Evolutionary conservation across 1,139 yeast genomes (phyloP), one percentile per base, ranked within the genome.

Genomic region (Scheffersomyces titani): DNA sequence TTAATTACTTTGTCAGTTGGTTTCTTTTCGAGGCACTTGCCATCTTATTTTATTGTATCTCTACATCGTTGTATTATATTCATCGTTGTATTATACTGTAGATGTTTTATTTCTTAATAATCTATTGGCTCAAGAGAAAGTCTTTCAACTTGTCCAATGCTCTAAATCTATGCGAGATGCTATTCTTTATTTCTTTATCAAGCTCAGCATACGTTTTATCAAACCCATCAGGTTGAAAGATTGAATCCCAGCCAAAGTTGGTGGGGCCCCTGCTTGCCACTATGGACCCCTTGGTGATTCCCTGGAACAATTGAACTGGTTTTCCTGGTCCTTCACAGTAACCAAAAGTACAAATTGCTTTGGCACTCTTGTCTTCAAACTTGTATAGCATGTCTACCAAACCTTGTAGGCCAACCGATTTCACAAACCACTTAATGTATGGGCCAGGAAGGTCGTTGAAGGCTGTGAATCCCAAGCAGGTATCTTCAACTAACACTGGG

Each of bases 401-500:
- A 3, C 93, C 94, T 20, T 81, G 83, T 54, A 89, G 80, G 0
- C 97, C 97, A 61, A 92, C 71, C 18, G 85, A 75, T 59, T 86
- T 76, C 52, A 90, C 83, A 74, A 93, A 93, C 98, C 98, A 93
- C 73, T 93, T 93, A 71, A 86, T 84, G 64, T 84, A 80, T 1
- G 99, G 98, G 7, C 99, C 99, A 1, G 99, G 99, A 56, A 96
- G 82, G 60, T 82, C 78, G 54, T 90, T 87, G 70, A 89, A 81
- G 1, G 97, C 97, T 56, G 81, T 82, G 71, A 90, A 96, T 9
- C 89, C 92, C 52, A 96, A 82, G 55, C 97, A 93, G 0, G 99
- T 96, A 68, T 96, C 99, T 70, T 96, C 99, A 2, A 93, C 97
- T 55, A 96, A 79, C 0, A 92, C 98, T 0, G 98, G 96, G 0